Conservation (phyloP, 2,329 filamentous ascomycete species). For the Colletotrichum tropicale region DNA sequence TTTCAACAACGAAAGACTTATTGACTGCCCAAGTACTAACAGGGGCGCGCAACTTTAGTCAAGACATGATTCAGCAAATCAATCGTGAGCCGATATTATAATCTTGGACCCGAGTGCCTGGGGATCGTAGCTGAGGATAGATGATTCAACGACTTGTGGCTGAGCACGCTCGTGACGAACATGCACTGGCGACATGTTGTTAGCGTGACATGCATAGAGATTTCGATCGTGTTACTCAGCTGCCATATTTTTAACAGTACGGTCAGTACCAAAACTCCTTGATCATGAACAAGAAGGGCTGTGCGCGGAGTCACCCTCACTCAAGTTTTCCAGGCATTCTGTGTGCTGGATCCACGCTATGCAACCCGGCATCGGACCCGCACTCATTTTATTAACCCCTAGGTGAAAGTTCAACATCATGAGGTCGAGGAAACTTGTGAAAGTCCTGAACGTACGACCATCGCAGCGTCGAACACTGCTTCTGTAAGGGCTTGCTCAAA, state of each 20-base stretch:
- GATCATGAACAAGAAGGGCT: not conserved
- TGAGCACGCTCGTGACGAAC: not conserved
- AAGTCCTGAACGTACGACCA: not conserved
- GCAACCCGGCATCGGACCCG: not conserved
- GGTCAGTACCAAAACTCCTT: not conserved
- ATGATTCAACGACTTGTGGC: not conserved
- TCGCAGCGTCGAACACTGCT: not conserved
- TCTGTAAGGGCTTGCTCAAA: not conserved
- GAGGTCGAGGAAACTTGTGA: not conserved
- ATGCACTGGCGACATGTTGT: not conserved
- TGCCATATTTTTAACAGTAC: not conserved
- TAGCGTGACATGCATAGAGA: not conserved
- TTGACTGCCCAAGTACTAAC: not conserved
- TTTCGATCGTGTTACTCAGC: not conserved
- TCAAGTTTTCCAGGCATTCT: not conserved
- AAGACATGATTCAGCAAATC: not conserved
- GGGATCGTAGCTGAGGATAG: not conserved
- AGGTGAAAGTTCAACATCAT: not conserved
- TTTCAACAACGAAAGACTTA: not conserved
- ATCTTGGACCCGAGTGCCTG: accelerated
- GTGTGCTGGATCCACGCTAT: not conserved
- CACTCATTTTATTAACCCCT: not conserved
- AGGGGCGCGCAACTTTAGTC: not conserved
- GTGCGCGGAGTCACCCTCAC: not conserved
- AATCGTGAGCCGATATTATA: not conserved